Conservation (phyloP, 495 filamentous ascomycete genomes). For the Rhypophila decipiens region DNA sequence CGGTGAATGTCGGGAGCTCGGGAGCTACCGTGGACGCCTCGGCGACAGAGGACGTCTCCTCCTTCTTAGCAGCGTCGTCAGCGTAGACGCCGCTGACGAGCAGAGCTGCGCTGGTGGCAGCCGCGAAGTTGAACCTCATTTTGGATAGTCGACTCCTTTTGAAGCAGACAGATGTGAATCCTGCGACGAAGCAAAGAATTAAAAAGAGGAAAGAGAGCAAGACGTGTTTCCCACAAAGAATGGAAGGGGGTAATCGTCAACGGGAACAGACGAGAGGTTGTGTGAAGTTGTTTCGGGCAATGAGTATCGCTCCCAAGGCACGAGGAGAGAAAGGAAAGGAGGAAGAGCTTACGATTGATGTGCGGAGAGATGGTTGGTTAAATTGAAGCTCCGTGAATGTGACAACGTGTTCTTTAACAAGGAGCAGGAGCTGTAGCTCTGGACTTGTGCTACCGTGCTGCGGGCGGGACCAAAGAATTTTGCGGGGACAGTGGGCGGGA, state of each 20-base stretch:
- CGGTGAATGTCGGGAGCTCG: slow-evolving; percentile 80
- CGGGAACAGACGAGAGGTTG: slow-evolving; percentile 17
- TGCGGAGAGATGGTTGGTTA: slow-evolving; percentile 23
- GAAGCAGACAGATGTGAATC: slow-evolving; percentile 13
- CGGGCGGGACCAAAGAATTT: too few relatives aligned
- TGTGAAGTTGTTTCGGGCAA: slow-evolving; percentile 17
- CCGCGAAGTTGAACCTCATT: slow-evolving; percentile 72
- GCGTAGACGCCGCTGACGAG: slow-evolving; percentile 63
- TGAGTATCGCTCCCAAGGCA: slow-evolving; percentile 37
- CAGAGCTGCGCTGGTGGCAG: slow-evolving; percentile 65
- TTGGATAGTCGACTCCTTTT: slow-evolving; percentile 16
- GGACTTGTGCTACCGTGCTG: slow-evolving; percentile 10
- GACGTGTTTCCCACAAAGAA: too few relatives aligned
- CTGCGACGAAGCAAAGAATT: slow-evolving; percentile 12
- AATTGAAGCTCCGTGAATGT: slow-evolving; percentile 26
- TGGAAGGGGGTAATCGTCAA: slow-evolving; percentile 12
- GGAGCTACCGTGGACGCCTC: slow-evolving; percentile 50
- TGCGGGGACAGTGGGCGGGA: slow-evolving; percentile 16
- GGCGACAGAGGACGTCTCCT: slow-evolving; percentile 33
- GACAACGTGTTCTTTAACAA: slow-evolving; percentile 32
- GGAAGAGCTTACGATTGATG: slow-evolving; percentile 23
- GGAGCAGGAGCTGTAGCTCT: slow-evolving; percentile 14
- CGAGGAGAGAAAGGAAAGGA: slow-evolving; percentile 35
- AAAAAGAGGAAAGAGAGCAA: slow-evolving; percentile 8
- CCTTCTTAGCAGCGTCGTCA: slow-evolving; percentile 55